Conservation (phyloP, 306 rosid genomes). For the Canavalia gladiata region DNA sequence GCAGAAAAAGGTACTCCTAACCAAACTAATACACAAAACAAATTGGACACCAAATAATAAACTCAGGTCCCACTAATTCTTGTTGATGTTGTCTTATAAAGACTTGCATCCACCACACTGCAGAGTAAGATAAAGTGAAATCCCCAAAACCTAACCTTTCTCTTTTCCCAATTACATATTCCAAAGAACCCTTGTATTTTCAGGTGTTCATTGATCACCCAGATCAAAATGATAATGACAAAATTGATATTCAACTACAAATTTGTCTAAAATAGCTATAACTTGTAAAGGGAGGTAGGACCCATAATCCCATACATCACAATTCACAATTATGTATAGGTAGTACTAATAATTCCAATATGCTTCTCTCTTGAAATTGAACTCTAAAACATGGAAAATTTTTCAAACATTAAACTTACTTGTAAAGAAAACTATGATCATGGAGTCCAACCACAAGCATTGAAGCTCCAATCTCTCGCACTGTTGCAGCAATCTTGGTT, state of each 20-base stretch:
- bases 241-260: neutral
- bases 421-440: conserved; percentile 83
- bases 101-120: neutral
- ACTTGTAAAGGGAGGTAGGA: conserved; percentile 12
- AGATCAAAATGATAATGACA: conserved; percentile 34
- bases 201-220: conserved; percentile 24
- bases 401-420: conserved; percentile 57
- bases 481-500: conserved; percentile 62
- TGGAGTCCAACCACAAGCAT: conserved; percentile 84
- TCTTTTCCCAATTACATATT: conserved; percentile 14
- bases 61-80: conserved; percentile 40
- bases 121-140: conserved; percentile 22
- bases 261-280: neutral
- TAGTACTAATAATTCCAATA: neutral
- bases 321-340: neutral
- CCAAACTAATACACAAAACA: neutral
- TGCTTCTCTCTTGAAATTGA: neutral
- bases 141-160: conserved; percentile 38
- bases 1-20: neutral
- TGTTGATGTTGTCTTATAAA: neutral
- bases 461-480: conserved; percentile 73
- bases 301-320: conserved; percentile 11
- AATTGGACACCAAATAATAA: neutral
- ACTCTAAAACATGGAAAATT: neutral
- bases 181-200: conserved; percentile 16